Evolutionary conservation across 2,329 filamentous ascomycete species (phyloP), one percentile per base, ranked within the genome.

Genomic region (Scedosporium apiospermum): DNA sequence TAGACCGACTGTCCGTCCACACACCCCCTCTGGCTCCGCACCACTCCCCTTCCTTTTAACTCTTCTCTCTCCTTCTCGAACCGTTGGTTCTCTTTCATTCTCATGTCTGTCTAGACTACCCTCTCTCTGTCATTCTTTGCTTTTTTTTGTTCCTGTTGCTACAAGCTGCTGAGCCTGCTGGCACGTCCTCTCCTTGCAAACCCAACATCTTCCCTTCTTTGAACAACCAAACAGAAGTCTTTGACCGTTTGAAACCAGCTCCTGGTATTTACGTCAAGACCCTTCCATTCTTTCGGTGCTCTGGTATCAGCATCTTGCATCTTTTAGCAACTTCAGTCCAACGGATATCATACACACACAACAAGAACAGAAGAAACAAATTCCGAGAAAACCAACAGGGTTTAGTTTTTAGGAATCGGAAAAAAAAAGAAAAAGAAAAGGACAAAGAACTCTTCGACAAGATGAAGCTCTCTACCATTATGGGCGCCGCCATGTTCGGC

Each of bases 401-500:
- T 21, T 49, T 21, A 21, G 44, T 49, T 21, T 49, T 49, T 49
- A 49, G n/a, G 18, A 6, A n/a, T 18, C n/a, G 16, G n/a, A n/a
- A n/a, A 49, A 21, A 18, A 49, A 2, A 7, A 18, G n/a, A 16
- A 46, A n/a, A n/a, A n/a, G 18, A 49, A 49, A 18, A 6, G 44
- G 18, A 49, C 42, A n/a, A 55, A 23, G 51, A 23, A 23, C 9
- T 23, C 51, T 3, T 27, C 26, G 26, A 16, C 60, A 58, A 38
- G 51, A 63, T 63, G 61, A 63, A 53, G 61, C 44, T 51, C 61
- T 51, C 59, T 30, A 23, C 44, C n/a, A 12, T 60, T 12, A 46
- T 71, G 60, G 62, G 77, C 53, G 72, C 77, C 65, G 77, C 77
- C 65, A 65, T 77, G 42, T 71, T 74, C 58, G 71, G 75, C 64